These are phyloP conservation scores for Hortaea sp. DNA, from an alignment of 2,329 filamentous ascomycete species.

Conservation along the genomic window DNA sequence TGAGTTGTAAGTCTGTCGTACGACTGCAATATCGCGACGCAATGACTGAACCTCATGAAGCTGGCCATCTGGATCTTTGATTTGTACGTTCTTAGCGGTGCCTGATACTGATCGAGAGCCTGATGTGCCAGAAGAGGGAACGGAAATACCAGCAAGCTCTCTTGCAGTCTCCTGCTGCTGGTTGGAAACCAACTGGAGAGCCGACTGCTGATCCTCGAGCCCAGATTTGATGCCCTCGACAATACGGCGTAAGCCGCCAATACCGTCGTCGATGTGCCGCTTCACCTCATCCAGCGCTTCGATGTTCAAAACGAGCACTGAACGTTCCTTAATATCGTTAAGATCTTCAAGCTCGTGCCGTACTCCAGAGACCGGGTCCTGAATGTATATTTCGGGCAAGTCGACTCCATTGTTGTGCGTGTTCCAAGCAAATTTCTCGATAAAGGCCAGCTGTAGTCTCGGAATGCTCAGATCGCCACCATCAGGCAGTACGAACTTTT, in stretches of 20 bases:
- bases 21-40: conserved; percentile 76
- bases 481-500: conserved; percentile 84
- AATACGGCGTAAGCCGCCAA: conserved; percentile 67
- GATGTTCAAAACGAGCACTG: conserved; percentile 88
- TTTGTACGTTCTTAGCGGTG: conserved; percentile 4
- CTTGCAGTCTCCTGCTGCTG: conserved; percentile 81
- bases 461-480: conserved; percentile 80
- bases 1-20: conserved; percentile 85
- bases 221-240: conserved; percentile 80
- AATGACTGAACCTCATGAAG: conserved; percentile 70
- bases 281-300: conserved; percentile 94
- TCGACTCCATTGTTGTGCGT: conserved; percentile 89
- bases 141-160: conserved; percentile 63
- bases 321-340: conserved; percentile 84
- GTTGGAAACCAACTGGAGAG: conserved; percentile 79
- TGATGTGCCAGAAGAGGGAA: conserved; percentile 31
- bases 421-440: conserved; percentile 99
- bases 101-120: conserved; percentile 12
- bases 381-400: conserved; percentile 93
- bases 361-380: conserved; percentile 91
- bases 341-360: conserved; percentile 93
- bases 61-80: conserved; percentile 46
- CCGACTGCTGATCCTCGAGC: conserved; percentile 70
- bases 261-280: conserved; percentile 84
- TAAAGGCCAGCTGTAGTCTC: conserved; percentile 85